Evolutionary conservation across 108 stramenopile species (phyloP).

Genomic region (Cylindrotheca fusiformis): DNA sequence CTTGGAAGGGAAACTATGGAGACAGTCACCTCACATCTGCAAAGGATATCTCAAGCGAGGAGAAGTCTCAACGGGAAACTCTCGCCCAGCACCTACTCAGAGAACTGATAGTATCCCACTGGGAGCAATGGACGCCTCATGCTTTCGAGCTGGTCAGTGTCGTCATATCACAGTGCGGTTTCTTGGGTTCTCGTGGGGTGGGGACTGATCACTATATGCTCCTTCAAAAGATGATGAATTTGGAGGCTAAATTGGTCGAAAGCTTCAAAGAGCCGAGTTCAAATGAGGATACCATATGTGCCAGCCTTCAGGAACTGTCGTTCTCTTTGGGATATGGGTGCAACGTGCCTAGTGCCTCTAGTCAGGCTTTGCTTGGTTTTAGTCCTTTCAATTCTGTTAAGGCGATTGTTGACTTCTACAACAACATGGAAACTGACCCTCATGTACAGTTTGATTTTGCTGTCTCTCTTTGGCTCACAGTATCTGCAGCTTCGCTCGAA

Average conservation of each 20-base stretch:
- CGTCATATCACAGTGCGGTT: slow-evolving; percentile 54
- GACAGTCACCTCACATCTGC: neutral
- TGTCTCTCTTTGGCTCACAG: slow-evolving; percentile 45
- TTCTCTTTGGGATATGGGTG: slow-evolving; percentile 50
- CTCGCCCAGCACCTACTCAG: slow-evolving; percentile 31
- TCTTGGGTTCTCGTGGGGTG: slow-evolving; percentile 48
- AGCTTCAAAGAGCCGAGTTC: neutral
- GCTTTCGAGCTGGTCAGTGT: slow-evolving; percentile 52
- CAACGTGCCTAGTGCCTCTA: slow-evolving; percentile 29
- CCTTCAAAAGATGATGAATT: slow-evolving; percentile 14
- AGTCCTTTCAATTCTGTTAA: slow-evolving; percentile 24
- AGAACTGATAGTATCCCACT: slow-evolving; percentile 33
- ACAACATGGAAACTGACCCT: slow-evolving; percentile 10
- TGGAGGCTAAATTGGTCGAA: slow-evolving; percentile 9
- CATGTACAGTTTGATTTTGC: slow-evolving; percentile 24
- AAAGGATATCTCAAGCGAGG: slow-evolving; percentile 9
- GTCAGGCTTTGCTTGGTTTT: slow-evolving; percentile 33
- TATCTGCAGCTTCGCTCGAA: slow-evolving; percentile 19
- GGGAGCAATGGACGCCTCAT: slow-evolving; percentile 19
- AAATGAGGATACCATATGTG: neutral
- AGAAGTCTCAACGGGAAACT: slow-evolving; percentile 17
- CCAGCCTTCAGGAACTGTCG: slow-evolving; percentile 30
- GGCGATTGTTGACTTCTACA: slow-evolving; percentile 21
- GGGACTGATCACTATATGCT: slow-evolving; percentile 65
- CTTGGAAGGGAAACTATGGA: neutral